phyloP scores from a whole-genome alignment of 2,329 filamentous ascomycete species.

The Pleomassaria siparia region DNA sequence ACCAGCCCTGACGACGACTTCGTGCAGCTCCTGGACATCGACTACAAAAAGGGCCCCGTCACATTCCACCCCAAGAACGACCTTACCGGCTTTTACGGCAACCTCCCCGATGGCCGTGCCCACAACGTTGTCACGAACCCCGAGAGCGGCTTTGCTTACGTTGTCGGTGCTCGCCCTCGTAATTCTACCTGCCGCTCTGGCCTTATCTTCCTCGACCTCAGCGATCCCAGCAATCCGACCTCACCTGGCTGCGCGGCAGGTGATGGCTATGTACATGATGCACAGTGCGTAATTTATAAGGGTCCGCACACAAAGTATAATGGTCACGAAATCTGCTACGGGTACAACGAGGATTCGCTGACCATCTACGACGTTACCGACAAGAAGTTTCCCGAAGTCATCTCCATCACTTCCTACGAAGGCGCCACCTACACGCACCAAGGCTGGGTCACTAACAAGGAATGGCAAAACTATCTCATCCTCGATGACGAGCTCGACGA shows the following conservation, averaged over 20 bases:
- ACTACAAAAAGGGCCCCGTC: slow-evolving; percentile 31
- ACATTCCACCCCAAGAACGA: slow-evolving; percentile 33
- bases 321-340: slow-evolving; percentile 58
- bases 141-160: slow-evolving; percentile 36
- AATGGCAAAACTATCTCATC: slow-evolving; percentile 37
- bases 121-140: slow-evolving; percentile 42
- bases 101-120: slow-evolving; percentile 38
- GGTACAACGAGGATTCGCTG: slow-evolving; percentile 56
- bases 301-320: slow-evolving; percentile 53
- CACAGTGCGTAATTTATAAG: slow-evolving; percentile 59
- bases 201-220: slow-evolving; percentile 61
- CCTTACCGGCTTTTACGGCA: slow-evolving; percentile 27
- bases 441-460: slow-evolving; percentile 54
- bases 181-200: slow-evolving; percentile 51
- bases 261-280: slow-evolving; percentile 63
- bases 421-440: slow-evolving; percentile 61
- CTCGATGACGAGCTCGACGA: slow-evolving; percentile 40
- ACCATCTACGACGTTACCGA: slow-evolving; percentile 56
- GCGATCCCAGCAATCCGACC: slow-evolving; percentile 54
- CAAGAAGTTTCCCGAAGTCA: slow-evolving; percentile 58
- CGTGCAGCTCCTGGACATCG: slow-evolving; percentile 35
- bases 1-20: slow-evolving; percentile 50
- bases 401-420: slow-evolving; percentile 57
- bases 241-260: slow-evolving; percentile 55
- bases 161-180: slow-evolving; percentile 36